phyloP scores from a whole-genome alignment of 2,329 filamentous ascomycete genomes.

The Tolypocladium cylindrosporum region DNA sequence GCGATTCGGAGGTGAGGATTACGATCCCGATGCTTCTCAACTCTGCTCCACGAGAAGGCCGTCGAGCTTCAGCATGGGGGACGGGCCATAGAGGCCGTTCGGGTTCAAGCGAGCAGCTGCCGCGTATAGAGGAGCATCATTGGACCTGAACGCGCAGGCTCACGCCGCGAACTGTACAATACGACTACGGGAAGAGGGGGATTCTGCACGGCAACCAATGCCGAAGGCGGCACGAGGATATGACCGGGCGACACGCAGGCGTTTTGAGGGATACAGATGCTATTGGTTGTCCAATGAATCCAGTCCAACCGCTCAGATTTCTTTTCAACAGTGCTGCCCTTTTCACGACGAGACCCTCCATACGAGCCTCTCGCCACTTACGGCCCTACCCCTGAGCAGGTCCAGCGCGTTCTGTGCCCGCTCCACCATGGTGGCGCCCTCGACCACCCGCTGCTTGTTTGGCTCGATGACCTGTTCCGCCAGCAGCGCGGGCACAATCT shows the following conservation, averaged over 20 bases:
- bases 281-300: neutral
- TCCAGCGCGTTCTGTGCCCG: conserved; percentile 27
- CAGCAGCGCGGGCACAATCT: conserved; percentile 42
- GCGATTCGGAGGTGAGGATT: neutral
- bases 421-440: conserved; percentile 27
- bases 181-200: neutral
- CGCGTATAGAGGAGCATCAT: too few relatives aligned
- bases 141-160: neutral
- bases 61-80: neutral
- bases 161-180: neutral
- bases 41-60: neutral
- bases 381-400: conserved; percentile 22
- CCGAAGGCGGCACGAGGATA: neutral
- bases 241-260: neutral
- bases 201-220: neutral
- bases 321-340: too few relatives aligned
- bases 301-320: neutral
- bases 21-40: neutral
- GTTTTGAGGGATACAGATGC: neutral
- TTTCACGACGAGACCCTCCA: conserved; percentile 18
- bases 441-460: conserved; percentile 29
- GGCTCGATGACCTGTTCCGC: conserved; percentile 27
- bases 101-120: neutral
- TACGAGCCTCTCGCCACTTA: conserved; percentile 30
- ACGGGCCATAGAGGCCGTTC: neutral